Percentiles rank a stretch among this genome's conserved stretches.
phyloP scores from a whole-genome alignment of 768 basidiomycete species.

The Boletus subparvulus region DNA sequence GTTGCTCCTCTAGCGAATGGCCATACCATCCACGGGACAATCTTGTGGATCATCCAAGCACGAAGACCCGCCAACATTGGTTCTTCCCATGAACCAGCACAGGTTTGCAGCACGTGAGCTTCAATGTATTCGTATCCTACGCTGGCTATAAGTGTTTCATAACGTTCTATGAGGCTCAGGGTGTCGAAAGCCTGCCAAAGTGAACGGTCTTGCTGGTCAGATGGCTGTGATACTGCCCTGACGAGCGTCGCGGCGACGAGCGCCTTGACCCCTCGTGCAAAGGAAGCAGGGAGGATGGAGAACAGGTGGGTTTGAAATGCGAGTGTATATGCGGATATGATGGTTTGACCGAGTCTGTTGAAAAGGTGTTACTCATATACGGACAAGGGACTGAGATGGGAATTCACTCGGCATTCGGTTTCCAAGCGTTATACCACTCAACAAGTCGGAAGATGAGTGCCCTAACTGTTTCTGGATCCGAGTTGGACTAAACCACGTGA shows the following conservation, averaged over 20 bases:
- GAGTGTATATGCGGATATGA: conserved; percentile 60
- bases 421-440: conserved; percentile 79
- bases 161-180: conserved; percentile 77
- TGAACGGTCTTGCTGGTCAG: conserved; percentile 32
- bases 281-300: conserved; percentile 66
- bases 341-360: conserved; percentile 57
- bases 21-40: conserved; percentile 83
- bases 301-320: conserved; percentile 75
- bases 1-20: conserved; percentile 72
- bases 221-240: conserved; percentile 21
- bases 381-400: not conserved
- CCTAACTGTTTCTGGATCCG: conserved; percentile 49
- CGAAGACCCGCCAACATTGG: conserved; percentile 61
- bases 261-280: conserved; percentile 64
- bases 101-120: conserved; percentile 61
- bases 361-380: conserved; percentile 7
- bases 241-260: conserved; percentile 60
- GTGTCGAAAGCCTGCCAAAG: conserved; percentile 65
- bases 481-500: conserved; percentile 38
- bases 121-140: conserved; percentile 90
- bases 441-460: conserved; percentile 58
- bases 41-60: conserved; percentile 74
- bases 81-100: conserved; percentile 66
- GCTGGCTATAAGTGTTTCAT: conserved; percentile 77
- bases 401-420: conserved; percentile 61